These are phyloP conservation scores for Cladophialophora carrionii DNA, from an alignment of 2,329 filamentous ascomycete genomes.

Conservation along the genomic window DNA sequence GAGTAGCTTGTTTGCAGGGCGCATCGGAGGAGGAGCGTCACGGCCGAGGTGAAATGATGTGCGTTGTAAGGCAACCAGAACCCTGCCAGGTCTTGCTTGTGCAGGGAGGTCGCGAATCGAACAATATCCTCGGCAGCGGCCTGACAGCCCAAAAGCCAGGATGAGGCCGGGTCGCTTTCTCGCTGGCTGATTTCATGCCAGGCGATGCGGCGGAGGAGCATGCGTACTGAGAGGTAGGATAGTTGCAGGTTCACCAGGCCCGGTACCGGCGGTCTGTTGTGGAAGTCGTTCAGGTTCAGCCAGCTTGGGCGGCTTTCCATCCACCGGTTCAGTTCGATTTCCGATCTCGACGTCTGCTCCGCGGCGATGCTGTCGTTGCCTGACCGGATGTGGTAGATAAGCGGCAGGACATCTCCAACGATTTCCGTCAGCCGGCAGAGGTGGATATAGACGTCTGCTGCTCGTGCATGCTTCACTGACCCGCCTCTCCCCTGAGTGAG, in stretches of 20 bases:
- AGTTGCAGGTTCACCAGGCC: conserved; percentile 52
- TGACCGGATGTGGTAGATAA: conserved; percentile 52
- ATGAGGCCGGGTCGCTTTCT: conserved; percentile 32
- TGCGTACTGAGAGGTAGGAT: conserved; percentile 51
- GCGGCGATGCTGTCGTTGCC: conserved; percentile 50
- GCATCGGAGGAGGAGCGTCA: conserved; percentile 38
- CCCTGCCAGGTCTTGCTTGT: conserved; percentile 30
- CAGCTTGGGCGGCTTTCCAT: conserved; percentile 52
- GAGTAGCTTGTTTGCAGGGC: conserved; percentile 47
- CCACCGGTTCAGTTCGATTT: conserved; percentile 52
- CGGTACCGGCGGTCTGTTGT: conserved; percentile 44
- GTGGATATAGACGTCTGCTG: conserved; percentile 57
- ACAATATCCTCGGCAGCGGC: conserved; percentile 33
- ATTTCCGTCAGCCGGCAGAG: conserved; percentile 57
- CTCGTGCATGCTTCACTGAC: conserved; percentile 49
- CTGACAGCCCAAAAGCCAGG: conserved; percentile 37
- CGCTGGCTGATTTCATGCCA: conserved; percentile 46
- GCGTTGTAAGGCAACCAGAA: conserved; percentile 39
- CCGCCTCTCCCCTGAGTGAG: conserved; percentile 45
- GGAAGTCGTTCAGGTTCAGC: conserved; percentile 44
- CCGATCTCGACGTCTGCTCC: conserved; percentile 51
- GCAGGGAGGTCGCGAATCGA: conserved; percentile 49
- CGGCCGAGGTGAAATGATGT: conserved; percentile 38
- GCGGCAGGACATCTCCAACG: conserved; percentile 51
- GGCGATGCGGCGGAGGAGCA: conserved; percentile 53